Conservation (phyloP, 2,329 filamentous ascomycete species). For the Curvularia spicifera region DNA sequence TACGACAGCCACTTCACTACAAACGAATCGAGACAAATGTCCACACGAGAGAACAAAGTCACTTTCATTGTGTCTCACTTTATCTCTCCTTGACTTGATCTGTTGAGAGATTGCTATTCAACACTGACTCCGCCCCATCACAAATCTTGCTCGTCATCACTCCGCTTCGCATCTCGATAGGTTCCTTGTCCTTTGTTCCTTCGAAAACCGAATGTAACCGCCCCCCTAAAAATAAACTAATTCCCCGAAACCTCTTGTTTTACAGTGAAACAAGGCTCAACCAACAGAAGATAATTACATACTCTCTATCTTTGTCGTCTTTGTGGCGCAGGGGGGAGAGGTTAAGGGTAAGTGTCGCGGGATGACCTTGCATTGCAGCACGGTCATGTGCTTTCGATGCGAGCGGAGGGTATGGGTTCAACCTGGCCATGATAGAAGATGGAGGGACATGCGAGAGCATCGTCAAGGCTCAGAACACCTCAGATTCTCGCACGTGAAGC, state of each 20-base stretch:
- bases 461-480: not conserved
- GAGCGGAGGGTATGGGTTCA: not conserved
- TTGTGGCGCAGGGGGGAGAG: not conserved
- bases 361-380: not conserved
- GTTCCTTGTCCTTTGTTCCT: too few species aligned
- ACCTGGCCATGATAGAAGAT: not conserved
- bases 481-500: not conserved
- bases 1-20: not conserved
- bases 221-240: not conserved
- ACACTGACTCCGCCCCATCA: too few species aligned
- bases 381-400: not conserved
- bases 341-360: not conserved
- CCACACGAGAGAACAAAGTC: not conserved
- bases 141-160: too few species aligned
- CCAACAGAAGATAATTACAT: not conserved
- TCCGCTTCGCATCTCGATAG: too few species aligned
- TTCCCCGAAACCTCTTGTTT: not conserved
- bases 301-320: not conserved
- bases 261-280: not conserved
- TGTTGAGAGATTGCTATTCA: too few species aligned
- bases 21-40: not conserved
- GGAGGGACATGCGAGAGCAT: not conserved
- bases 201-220: not conserved
- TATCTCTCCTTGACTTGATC: too few species aligned
- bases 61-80: too few species aligned